Base-by-base conservation (phyloP, 495 filamentous ascomycete genomes). In the Bacidia rubella region DNA sequence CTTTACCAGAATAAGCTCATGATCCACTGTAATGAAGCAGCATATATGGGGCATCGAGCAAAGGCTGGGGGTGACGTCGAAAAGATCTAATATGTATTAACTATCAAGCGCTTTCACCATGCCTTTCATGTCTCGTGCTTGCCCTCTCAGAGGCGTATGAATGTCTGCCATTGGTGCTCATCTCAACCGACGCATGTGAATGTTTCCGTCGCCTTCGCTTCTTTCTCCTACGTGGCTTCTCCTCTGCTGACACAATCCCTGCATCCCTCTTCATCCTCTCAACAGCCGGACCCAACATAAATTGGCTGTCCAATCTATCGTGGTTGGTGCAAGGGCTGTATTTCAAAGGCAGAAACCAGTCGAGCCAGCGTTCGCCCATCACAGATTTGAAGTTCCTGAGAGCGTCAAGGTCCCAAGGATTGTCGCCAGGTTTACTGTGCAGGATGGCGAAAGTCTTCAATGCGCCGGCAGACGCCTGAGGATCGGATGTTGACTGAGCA, bases 281-380 rank as follows among this genome's bases (percentile, higher is more conserved):
- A 11, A 80, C 72, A 9, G 77, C 73, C 0, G 74, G 71, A 3
- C 76, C 77, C 21, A 75, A 47, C 9, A 64, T 65, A 59, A 70
- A 79, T 25, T 67, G 63, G 53, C 71, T 72, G 49, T 73, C 70
- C 17, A 54, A 57, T 44, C 67, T 65, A 54, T 62, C 67, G 49
- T 77, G 77, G 26, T 73, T 67, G 3, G 67, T 62, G 53, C 81
- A 87, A 0, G 86, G 86, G 17, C 81, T 82, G 24, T 69, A 67
- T 50, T 72, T 78, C 43, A 90, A 60, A 4, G 86, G 85, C 12
- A 93, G 66, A 27, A 90, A 63, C 83, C 84, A 90, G 55, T 92
- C 86, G 41, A 74, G 54, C 10, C 77, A 51, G n/a, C 66, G 76
- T 40, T 75, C 70, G 5, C 87, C 87, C 76, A 94, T 82, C 10